Base-by-base conservation (phyloP, 2,329 filamentous ascomycete species). In the Fusarium hostae region DNA sequence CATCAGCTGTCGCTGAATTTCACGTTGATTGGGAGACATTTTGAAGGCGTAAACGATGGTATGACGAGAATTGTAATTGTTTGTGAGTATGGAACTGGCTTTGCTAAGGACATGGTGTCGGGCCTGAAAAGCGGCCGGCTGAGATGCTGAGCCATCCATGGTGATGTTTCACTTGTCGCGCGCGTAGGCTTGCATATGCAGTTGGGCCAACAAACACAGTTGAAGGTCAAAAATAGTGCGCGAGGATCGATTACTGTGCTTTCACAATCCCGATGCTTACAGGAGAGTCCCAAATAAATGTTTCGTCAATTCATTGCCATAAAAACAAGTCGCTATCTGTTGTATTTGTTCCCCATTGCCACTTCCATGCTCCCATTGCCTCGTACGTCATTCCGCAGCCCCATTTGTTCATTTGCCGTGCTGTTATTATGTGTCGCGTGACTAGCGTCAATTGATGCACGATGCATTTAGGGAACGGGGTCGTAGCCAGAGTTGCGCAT, bases 401-500 rank as follows among this genome's bases (percentile, higher is more conserved):
- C 4, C 35, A 10, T 39, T 3, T 11, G 4, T 20, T 8, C 13
- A 50, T 20, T 1, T 4, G 7, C 6, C 1, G 5, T 37, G 6
- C 28, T 45, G 20, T 20, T 30, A 5, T 3, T 6, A 13, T 1
- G 0, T 39, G 28, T 40, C 20, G 41, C 30, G 24, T 24, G 30
- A n/a, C n/a, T 16, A 2, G n/a, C 1, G 3, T 47, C 32, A 32
- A 45, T 44, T 45, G 51, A 20, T 0, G 9, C 32, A 12, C 13
- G 0, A 5, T n/a, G 6, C 9, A 11, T 34, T 43, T 63, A 73
- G 6, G 66, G 55, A 12, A 74, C 28, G 0, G 86, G 79, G 80
- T 90, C 88, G 75, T 90, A 90, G n/a, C 84, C 85, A 13, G 82
- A 79, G 45, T 83, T 82, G 40, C 82, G 82, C 77, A 85, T 87